Evolutionary conservation across 495 filamentous ascomycete genomes (phyloP).

Genomic region (Penicillium desertorum): DNA sequence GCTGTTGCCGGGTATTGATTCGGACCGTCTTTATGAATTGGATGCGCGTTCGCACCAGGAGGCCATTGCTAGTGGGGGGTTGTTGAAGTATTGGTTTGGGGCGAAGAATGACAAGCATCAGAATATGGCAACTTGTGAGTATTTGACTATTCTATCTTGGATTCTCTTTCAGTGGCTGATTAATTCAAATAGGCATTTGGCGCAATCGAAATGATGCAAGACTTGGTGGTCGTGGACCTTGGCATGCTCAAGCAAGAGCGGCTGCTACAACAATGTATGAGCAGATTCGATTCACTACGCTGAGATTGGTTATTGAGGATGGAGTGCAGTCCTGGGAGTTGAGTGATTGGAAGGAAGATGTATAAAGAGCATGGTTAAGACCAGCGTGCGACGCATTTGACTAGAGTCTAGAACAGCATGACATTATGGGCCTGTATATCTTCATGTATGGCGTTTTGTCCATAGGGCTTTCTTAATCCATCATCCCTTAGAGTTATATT

Average conservation of each 20-base stretch:
- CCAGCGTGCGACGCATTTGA: neutral
- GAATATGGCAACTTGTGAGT: slow-evolving; percentile 72
- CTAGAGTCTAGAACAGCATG: neutral
- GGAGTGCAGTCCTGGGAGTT: slow-evolving; percentile 58
- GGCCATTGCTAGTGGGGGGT: slow-evolving; percentile 73
- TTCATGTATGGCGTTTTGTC: neutral
- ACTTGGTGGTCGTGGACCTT: slow-evolving; percentile 62
- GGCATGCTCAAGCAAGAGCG: slow-evolving; percentile 45
- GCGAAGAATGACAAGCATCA: slow-evolving; percentile 58
- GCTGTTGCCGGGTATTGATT: slow-evolving; percentile 60
- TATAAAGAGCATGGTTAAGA: neutral
- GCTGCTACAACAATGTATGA: slow-evolving; percentile 43
- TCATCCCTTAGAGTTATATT: too few species aligned
- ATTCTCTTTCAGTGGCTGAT: neutral
- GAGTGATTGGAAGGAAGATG: slow-evolving; percentile 51
- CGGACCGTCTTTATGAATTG: slow-evolving; percentile 60
- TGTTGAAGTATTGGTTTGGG: slow-evolving; percentile 90
- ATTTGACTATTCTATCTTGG: neutral
- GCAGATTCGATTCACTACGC: slow-evolving; percentile 59
- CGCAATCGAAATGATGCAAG: slow-evolving; percentile 66
- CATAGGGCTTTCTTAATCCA: neutral
- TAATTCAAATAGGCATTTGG: slow-evolving; percentile 57
- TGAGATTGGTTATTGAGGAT: slow-evolving; percentile 60
- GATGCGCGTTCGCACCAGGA: slow-evolving; percentile 77
- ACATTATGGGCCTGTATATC: neutral